Evolutionary conservation across 495 filamentous ascomycete genomes (phyloP), one percentile per base, ranked within the genome.

Genomic region (Xylaria telfairii): DNA sequence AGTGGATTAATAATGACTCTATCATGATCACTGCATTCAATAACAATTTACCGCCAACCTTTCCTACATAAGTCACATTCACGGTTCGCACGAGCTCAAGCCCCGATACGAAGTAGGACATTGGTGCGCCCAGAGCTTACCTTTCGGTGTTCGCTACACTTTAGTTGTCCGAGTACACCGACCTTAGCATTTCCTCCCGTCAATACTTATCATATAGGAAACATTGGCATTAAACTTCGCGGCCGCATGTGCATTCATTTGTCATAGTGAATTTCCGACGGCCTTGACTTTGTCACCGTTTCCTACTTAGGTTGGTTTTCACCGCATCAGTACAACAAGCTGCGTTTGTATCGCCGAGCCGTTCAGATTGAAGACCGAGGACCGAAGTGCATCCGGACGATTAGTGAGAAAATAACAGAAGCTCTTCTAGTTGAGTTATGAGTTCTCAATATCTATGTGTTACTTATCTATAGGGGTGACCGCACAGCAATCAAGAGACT

Each of bases 71-170:
- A 7, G 19, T 46, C 26, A 6, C 61, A 0, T 32, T 4, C 4
- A 37, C 30, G 17, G 39, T 65, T 30, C 28, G 30, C 17, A 34
- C 28, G 62, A 65, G 24, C 24, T 28, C 10, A 30, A 9, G 41
- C 46, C n/a, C 13, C 62, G 10, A 9, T 17, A 12, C 26, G 12
- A 3, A 1, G 1, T n/a, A 24, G 19, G 62, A 37, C 13, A 17
- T 65, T 44, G 62, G 44, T 9, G 59, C 0, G 30, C 28, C 10
- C 4, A 37, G 44, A 46, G 6, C 44, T 4, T 62, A 37, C 21
- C 4, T 62, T 65, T 65, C 56, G 62, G 62, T 65, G 62, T 65
- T 65, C 62, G 62, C 62, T 21, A 24, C 62, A 34, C 30, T 8
- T 51, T n/a, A 30, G 46, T 65, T 49, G 62, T 65, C 62, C 62